Conservation (phyloP, 2,329 filamentous ascomycete genomes). For the Aspergillus udagawae region DNA sequence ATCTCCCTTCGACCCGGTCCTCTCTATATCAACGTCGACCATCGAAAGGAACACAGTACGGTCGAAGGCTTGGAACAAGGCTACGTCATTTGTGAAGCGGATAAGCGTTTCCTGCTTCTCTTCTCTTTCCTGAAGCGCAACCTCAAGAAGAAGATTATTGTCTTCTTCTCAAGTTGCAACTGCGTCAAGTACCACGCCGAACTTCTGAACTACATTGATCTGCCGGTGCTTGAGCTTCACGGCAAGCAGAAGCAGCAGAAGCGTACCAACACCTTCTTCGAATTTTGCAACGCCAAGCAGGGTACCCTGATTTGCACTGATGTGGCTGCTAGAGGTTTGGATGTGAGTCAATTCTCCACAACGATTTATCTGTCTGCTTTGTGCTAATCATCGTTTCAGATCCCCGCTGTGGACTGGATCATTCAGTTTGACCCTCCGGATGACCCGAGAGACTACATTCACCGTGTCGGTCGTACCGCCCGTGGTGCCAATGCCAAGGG, state of each 20-base stretch:
- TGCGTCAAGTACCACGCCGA: conserved; percentile 96
- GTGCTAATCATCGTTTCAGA: conserved; percentile 45
- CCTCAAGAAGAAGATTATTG: conserved; percentile 94
- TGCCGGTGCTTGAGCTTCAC: conserved; percentile 80
- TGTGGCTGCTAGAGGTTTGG: conserved; percentile 88
- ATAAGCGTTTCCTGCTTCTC: conserved; percentile 87
- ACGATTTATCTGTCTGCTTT: background rate
- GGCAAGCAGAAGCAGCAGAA: conserved; percentile 99
- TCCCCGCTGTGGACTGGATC: conserved; percentile 93
- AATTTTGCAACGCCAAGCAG: conserved; percentile 80
- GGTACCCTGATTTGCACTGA: conserved; percentile 95
- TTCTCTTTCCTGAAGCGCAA: conserved; percentile 93
- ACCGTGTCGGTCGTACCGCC: conserved; percentile 92
- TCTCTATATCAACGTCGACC: conserved; percentile 94
- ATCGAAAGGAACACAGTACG: conserved; percentile 82
- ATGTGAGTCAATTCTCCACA: conserved; percentile 51
- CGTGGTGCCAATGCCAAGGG: conserved; percentile 79
- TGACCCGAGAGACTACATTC: conserved; percentile 86
- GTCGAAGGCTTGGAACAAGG: conserved; percentile 94
- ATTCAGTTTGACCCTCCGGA: conserved; percentile 94
- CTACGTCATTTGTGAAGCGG: conserved; percentile 88
- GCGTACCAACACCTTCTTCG: conserved; percentile 97
- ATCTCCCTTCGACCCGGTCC: conserved; percentile 90
- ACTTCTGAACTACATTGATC: conserved; percentile 94
- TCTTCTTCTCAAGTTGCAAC: conserved; percentile 90